Evolutionary conservation across 331 rosid species (phyloP).

Genomic region (Cydonia oblonga): DNA sequence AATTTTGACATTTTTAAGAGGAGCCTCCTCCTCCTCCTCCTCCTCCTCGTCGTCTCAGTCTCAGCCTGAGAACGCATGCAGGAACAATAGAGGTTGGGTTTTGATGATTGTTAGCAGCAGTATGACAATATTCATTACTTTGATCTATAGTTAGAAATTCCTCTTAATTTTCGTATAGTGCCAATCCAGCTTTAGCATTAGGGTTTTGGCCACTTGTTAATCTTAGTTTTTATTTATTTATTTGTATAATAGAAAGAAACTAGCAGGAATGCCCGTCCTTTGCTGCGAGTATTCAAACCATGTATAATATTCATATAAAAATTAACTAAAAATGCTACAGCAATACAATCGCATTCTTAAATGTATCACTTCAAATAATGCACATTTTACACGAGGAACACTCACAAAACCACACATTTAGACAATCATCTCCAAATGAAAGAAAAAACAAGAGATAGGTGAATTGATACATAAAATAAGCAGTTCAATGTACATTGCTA

Average conservation of each 20-base stretch:
- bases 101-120: constrained; percentile 50
- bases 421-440: background rate
- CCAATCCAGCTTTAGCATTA: background rate
- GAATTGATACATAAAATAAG: too few species aligned
- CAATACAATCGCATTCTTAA: too few species aligned
- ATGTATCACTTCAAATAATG: too few species aligned
- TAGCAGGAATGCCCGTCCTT: too few species aligned
- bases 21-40: background rate
- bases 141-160: constrained; percentile 38
- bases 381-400: too few species aligned
- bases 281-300: too few species aligned
- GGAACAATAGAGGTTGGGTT: constrained; percentile 54
- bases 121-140: constrained; percentile 41
- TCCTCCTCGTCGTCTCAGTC: background rate
- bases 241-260: background rate
- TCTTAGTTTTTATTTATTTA: background rate
- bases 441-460: too few species aligned
- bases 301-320: too few species aligned
- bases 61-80: constrained; percentile 23
- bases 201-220: background rate
- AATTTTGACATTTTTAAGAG: constrained; percentile 26
- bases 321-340: too few species aligned
- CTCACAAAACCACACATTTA: too few species aligned
- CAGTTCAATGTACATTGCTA: too few species aligned
- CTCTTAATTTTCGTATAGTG: constrained; percentile 10